Evolutionary conservation across 257 asterid species (phyloP).

Genomic region (Solanum rostratum): DNA sequence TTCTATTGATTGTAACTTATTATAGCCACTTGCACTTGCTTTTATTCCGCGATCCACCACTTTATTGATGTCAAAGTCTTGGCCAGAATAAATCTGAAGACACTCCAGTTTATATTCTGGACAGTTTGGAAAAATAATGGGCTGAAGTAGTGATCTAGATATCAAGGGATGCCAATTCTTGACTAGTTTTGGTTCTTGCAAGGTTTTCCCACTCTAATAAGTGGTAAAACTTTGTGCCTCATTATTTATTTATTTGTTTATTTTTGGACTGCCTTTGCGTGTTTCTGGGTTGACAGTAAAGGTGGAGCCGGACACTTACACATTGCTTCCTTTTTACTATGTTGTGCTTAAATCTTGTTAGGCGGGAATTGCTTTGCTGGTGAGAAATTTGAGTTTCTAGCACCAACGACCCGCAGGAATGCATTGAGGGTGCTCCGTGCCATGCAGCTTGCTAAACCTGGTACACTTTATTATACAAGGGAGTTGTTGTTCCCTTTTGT

Average conservation of each 20-base stretch:
- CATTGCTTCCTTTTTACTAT: not conserved
- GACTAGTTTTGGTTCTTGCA: not conserved
- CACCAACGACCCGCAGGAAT: slow-evolving; percentile 89
- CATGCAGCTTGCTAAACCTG: slow-evolving; percentile 94
- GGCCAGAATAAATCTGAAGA: not conserved
- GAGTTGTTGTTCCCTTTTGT: not conserved
- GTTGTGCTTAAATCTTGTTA: slow-evolving; percentile 15
- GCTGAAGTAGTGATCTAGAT: not conserved
- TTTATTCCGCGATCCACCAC: not conserved
- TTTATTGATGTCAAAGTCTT: not conserved
- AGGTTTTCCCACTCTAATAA: not conserved
- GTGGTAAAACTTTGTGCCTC: not conserved
- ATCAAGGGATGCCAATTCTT: not conserved
- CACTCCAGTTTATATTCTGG: not conserved
- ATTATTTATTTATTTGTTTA: not conserved
- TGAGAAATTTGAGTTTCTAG: slow-evolving; percentile 62
- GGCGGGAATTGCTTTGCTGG: slow-evolving; percentile 34
- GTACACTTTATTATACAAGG: slow-evolving; percentile 23
- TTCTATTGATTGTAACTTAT: not conserved
- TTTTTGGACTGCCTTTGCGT: not conserved
- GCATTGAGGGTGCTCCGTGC: slow-evolving; percentile 92
- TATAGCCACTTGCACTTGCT: not conserved
- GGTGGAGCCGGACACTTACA: not conserved
- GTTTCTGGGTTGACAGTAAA: not conserved
- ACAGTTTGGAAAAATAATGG: not conserved